Evolutionary conservation across 495 filamentous ascomycete genomes (phyloP), one percentile per base, ranked within the genome.

Genomic region (Hyaloscypha hepaticicola): DNA sequence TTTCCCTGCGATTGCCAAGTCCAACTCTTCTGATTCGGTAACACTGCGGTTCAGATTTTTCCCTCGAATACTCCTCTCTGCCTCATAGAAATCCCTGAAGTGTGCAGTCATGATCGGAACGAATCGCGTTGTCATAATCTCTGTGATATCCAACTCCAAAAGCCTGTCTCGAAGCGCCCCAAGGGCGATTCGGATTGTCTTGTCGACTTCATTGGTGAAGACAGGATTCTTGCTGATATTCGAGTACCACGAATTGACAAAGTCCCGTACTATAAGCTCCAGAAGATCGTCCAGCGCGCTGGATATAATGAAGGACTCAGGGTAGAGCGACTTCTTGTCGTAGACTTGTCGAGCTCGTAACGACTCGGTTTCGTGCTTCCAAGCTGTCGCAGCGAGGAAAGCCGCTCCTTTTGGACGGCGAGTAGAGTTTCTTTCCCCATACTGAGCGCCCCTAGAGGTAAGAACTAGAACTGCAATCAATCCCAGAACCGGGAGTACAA

Each of bases 11-110:
- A 98, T 96, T 1, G 95, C 95, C 66, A 96, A 79, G 76, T 97
- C 90, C 64, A 99, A 79, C 79, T 98, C 96, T 68, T 96, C 93
- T 2, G 93, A 96, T 75, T 99, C 96, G 11, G 96, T 99, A 31
- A 99, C 87, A 73, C 88, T 92, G 38, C 90, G 86, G 66, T 90
- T 92, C 65, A 99, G 77, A 73, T 96, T 88, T 68, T 88, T 89
- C 26, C 96, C 96, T 65, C 95, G 84, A 6, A 99, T 88, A 22
- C 85, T 82, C 55, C 89, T 85, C 77, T 99, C 96, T 11, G 96
- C 96, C 52, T 96, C 85, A 70, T 92, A 91, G 70, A 96, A 96
- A 64, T 96, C 89, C 65, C 85, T 90, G 64, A 99, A 85, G 74
- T 99, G 96, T 5, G 85, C 82, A n/a, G 95, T 97, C 62, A 99